Base-by-base conservation (phyloP, 2,329 filamentous ascomycete genomes). In the Neobulgaria alba region DNA sequence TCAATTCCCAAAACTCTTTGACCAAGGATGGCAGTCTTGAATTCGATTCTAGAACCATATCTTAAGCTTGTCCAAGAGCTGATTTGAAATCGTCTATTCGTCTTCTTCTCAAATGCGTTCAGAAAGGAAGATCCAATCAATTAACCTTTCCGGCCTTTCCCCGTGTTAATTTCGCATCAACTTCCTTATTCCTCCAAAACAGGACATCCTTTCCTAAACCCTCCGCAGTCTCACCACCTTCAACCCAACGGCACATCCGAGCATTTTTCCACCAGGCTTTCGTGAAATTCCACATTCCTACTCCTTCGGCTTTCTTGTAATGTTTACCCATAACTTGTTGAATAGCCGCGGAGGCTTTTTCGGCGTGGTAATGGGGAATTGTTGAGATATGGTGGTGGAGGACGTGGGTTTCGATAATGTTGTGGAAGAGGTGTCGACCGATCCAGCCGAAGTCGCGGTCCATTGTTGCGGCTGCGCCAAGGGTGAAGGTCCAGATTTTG, bases 201-300 rank as follows among this genome's bases (percentile, higher is more conserved):
- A 95, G 94, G 19, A 98, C 82, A 48, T 83, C 79, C 69, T 87
- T 82, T 61, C 79, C 81, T 56, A 88, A 80, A 26, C 87, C 89
- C 60, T 79, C 66, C 36, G 88, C 85, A 38, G 77, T 85, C 55
- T 79, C 83, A 58, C 78, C 87, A 39, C 89, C 86, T 79, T 98
- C 90, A 49, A 96, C 88, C 86, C 88, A 96, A 64, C 95, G 86
- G 76, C 92, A 96, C 77, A 74, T 77, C 47, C 90, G 79, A 32
- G 85, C 78, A 56, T 76, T 84, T 53, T 68, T 82, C 75, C 79
- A 98, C 29, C 45, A 45, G 33, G 48, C 51, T 20, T 42, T 52
- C 54, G 51, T 56, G 32, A 54, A 56, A 17, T 50, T 50, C 20
- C 41, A 41, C 46, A 53, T 45, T 33, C 48, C 55, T 8, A 38